These are phyloP conservation scores for Dryadomyces sulphureus DNA, from an alignment of 2,329 filamentous ascomycete genomes.

Conservation along the genomic window DNA sequence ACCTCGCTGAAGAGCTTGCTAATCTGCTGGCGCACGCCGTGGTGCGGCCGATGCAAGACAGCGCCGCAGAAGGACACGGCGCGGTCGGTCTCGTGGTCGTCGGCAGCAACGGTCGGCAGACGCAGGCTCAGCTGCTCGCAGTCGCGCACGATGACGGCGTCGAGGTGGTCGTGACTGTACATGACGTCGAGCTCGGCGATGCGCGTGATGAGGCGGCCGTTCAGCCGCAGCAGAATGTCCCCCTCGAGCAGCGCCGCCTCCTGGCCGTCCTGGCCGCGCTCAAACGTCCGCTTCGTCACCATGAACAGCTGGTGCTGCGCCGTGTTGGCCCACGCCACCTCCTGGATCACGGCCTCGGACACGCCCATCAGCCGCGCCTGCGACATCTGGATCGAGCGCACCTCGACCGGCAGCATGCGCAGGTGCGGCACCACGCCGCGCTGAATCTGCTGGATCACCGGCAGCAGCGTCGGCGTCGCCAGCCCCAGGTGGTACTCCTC, in stretches of 20 bases:
- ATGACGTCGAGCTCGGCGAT: constrained; percentile 90
- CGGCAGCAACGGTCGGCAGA: constrained; percentile 73
- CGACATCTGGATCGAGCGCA: constrained; percentile 89
- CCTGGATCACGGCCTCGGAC: constrained; percentile 86
- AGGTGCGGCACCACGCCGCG: constrained; percentile 64
- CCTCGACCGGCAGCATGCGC: constrained; percentile 85
- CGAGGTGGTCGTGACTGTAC: constrained; percentile 75
- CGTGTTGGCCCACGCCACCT: constrained; percentile 76
- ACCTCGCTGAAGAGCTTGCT: constrained; percentile 92
- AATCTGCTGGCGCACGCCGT: constrained; percentile 94
- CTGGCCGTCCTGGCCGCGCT: constrained; percentile 23
- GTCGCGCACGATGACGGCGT: constrained; percentile 76
- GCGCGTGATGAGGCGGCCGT: constrained; percentile 81
- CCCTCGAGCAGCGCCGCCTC: constrained; percentile 55
- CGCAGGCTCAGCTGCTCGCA: constrained; percentile 63
- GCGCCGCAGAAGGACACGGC: constrained; percentile 93
- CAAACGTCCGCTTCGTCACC: constrained; percentile 69
- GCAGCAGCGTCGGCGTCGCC: constrained; percentile 73
- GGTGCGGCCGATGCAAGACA: constrained; percentile 82
- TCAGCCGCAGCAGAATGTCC: constrained; percentile 82
- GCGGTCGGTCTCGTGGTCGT: constrained; percentile 83
- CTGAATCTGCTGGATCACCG: constrained; percentile 78
- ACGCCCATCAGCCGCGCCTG: constrained; percentile 97
- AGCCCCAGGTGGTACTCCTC: constrained; percentile 94
- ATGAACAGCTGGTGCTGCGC: constrained; percentile 96